These are phyloP conservation scores for Gastrolobium villosum DNA, from an alignment of 306 rosid genomes.

Conservation along the genomic window DNA sequence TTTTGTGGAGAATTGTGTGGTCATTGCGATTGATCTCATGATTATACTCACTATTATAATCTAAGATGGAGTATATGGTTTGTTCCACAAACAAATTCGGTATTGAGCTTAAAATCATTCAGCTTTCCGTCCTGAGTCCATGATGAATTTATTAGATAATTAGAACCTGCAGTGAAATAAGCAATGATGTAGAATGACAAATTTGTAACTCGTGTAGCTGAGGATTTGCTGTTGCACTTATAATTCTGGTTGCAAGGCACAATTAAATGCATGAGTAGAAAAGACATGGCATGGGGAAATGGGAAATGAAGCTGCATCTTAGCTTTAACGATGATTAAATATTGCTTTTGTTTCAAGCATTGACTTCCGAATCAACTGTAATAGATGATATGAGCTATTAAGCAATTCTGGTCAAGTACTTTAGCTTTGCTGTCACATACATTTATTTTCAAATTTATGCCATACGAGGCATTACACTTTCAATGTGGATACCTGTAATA, in stretches of 20 bases:
- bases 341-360: background rate
- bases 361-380: background rate
- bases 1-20: background rate
- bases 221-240: background rate
- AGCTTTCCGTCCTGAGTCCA: background rate
- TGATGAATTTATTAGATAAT: slow-evolving; percentile 16
- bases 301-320: background rate
- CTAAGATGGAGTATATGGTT: background rate
- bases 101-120: background rate
- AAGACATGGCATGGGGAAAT: background rate
- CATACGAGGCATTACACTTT: slow-evolving; percentile 20
- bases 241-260: slow-evolving; percentile 2
- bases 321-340: background rate
- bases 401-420: slow-evolving; percentile 20
- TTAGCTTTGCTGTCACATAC: background rate
- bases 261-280: background rate
- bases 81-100: background rate
- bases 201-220: background rate
- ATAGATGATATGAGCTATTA: slow-evolving; percentile 16
- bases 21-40: background rate
- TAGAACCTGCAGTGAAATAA: slow-evolving; percentile 20
- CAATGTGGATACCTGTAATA: slow-evolving; percentile 44
- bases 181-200: background rate
- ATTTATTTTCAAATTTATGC: slow-evolving; percentile 28
- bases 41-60: background rate